Percentiles rank a stretch among this genome's conserved stretches.
Conservation (phyloP, 2,329 filamentous ascomycete species). For the Blastomyces emzantsi region DNA sequence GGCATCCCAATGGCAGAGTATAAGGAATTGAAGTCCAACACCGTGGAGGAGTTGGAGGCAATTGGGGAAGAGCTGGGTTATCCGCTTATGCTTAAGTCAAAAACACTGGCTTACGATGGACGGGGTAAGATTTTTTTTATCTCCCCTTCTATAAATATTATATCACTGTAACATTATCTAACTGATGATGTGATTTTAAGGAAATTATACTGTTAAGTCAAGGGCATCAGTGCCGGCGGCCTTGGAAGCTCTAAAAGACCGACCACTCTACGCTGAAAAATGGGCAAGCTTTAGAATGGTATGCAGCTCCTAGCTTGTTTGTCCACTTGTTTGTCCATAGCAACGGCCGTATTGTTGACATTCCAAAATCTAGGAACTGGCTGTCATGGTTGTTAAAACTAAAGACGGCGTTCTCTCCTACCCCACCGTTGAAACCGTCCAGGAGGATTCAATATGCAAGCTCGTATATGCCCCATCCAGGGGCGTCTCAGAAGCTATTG, state of each 20-base stretch:
- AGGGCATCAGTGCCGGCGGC: constrained; percentile 56
- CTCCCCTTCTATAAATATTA: not conserved
- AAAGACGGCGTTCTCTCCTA: constrained; percentile 67
- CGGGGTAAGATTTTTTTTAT: constrained; percentile 45
- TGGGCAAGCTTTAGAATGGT: constrained; percentile 71
- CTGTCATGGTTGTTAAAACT: constrained; percentile 90
- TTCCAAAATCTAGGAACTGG: constrained; percentile 52
- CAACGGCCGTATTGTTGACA: constrained; percentile 13
- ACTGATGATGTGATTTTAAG: constrained; percentile 25
- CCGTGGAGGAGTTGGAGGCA: constrained; percentile 52
- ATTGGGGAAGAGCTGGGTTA: constrained; percentile 61
- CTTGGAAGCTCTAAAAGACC: constrained; percentile 55
- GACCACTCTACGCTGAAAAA: constrained; percentile 79
- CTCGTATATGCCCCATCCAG: constrained; percentile 80
- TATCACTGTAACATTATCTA: not conserved
- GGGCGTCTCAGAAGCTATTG: constrained; percentile 52
- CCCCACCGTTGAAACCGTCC: constrained; percentile 86
- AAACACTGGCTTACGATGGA: constrained; percentile 89
- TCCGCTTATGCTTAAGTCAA: constrained; percentile 86
- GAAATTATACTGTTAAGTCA: constrained; percentile 57
- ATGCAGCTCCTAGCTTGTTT: constrained; percentile 11
- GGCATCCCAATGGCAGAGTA: constrained; percentile 66
- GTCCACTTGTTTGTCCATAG: not conserved
- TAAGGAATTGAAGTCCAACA: constrained; percentile 53
- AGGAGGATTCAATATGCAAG: constrained; percentile 93